Evolutionary conservation across 768 basidiomycete genomes (phyloP).

Genomic region (Suillus paluster): DNA sequence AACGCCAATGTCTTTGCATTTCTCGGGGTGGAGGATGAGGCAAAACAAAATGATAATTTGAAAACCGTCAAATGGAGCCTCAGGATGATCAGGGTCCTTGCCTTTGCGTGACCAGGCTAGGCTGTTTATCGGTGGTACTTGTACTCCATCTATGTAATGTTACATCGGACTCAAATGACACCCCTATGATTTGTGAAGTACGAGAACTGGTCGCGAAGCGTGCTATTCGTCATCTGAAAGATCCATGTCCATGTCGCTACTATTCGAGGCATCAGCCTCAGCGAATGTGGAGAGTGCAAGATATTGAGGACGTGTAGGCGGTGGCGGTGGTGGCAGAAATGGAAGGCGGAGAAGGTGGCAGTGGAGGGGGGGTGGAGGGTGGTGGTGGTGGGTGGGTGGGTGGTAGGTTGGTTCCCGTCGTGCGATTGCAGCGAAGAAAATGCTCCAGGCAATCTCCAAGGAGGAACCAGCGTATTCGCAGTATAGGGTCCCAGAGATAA

Average conservation of each 20-base stretch:
- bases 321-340: conserved; percentile 14
- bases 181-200: background rate
- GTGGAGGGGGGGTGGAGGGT: conserved; percentile 38
- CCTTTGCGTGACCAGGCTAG: too few relatives aligned
- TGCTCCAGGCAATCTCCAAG: conserved; percentile 28
- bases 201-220: background rate
- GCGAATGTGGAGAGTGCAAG: background rate
- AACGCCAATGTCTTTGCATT: conserved; percentile 1
- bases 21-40: background rate
- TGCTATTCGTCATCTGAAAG: conserved; percentile 30
- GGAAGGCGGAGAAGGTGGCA: conserved; percentile 33
- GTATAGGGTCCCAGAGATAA: conserved; percentile 29
- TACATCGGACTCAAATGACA: background rate
- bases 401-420: conserved; percentile 14
- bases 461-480: conserved; percentile 10
- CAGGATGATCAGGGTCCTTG: too few relatives aligned
- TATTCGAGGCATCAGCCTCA: background rate
- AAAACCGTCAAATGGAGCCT: too few relatives aligned
- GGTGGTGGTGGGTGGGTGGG: conserved; percentile 44
- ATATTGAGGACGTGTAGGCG: background rate
- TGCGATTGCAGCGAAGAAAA: conserved; percentile 25
- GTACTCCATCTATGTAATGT: background rate
- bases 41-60: too few relatives aligned
- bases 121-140: too few relatives aligned
- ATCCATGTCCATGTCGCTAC: conserved; percentile 28